Conservation (phyloP, 192 early-diverging fungal genomes). For the Lunasporangiospora selenospora region DNA sequence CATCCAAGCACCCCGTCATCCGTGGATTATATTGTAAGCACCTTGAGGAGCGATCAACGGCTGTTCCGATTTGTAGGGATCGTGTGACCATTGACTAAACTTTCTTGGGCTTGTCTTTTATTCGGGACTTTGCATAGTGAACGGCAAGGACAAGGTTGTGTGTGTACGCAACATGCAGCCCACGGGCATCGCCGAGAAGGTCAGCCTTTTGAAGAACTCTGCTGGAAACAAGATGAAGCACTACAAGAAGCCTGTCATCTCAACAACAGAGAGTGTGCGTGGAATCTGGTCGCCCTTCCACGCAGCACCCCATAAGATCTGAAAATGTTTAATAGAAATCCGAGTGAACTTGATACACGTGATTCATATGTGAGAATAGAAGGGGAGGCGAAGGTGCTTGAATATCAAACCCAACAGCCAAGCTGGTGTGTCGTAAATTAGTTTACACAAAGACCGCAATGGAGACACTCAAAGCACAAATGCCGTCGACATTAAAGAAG, state of each 20-base stretch:
- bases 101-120: neutral
- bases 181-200: slow-evolving; percentile 66
- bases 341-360: too few relatives aligned
- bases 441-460: too few relatives aligned
- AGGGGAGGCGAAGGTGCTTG: too few relatives aligned
- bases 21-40: slow-evolving; percentile 73
- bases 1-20: slow-evolving; percentile 76
- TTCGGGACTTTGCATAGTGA: slow-evolving; percentile 46
- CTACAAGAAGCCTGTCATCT: slow-evolving; percentile 76
- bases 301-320: slow-evolving; percentile 69
- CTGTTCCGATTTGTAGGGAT: too few relatives aligned
- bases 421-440: too few relatives aligned
- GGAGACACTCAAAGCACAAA: too few relatives aligned
- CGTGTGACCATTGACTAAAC: neutral
- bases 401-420: too few relatives aligned
- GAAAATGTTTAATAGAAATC: slow-evolving; percentile 3
- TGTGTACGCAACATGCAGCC: slow-evolving; percentile 68
- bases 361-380: too few relatives aligned
- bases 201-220: slow-evolving; percentile 68
- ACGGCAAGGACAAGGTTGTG: slow-evolving; percentile 66
- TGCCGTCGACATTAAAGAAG: too few relatives aligned
- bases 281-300: slow-evolving; percentile 89
- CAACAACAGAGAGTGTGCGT: slow-evolving; percentile 78
- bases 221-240: slow-evolving; percentile 67
- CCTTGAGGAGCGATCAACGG: too few relatives aligned